Evolutionary conservation across 352 stramenopile species (phyloP).

Genomic region (Lagenidium sp.): DNA sequence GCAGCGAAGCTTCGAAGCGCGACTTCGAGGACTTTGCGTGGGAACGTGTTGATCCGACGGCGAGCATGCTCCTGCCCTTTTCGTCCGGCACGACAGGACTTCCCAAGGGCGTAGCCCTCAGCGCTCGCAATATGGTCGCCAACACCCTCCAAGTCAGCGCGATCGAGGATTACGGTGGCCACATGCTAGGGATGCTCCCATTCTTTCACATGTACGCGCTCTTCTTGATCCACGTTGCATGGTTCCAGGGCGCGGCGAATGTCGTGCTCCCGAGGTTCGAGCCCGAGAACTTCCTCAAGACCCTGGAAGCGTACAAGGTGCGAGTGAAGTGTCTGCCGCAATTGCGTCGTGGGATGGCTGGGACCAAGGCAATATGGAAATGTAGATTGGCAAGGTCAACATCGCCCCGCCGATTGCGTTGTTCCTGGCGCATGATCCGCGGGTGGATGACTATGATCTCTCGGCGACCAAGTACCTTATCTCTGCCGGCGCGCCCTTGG

Average conservation of each 20-base stretch:
- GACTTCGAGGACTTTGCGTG: constrained; percentile 34
- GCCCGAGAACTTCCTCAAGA: constrained; percentile 78
- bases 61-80: constrained; percentile 74
- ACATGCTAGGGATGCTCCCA: constrained; percentile 69
- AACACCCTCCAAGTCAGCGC: constrained; percentile 83
- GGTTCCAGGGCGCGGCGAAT: constrained; percentile 69
- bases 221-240: constrained; percentile 69
- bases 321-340: not conserved
- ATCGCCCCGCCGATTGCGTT: constrained; percentile 87
- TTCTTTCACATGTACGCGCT: constrained; percentile 96
- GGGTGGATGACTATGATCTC: constrained; percentile 91
- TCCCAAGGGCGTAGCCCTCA: constrained; percentile 78
- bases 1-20: constrained; percentile 27
- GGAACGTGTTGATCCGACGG: constrained; percentile 44
- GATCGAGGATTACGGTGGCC: constrained; percentile 44
- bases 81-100: constrained; percentile 91
- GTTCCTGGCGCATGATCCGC: constrained; percentile 81
- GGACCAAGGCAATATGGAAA: too few relatives aligned
- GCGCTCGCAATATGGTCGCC: constrained; percentile 80
- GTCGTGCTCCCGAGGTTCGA: constrained; percentile 90
- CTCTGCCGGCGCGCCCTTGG: constrained; percentile 69
- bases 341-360: too few relatives aligned
- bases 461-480: constrained; percentile 65
- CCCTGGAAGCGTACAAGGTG: constrained; percentile 62
- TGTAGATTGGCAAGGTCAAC: constrained; percentile 13